phyloP scores from a whole-genome alignment of 306 rosid genomes.

The Glycine soja region DNA sequence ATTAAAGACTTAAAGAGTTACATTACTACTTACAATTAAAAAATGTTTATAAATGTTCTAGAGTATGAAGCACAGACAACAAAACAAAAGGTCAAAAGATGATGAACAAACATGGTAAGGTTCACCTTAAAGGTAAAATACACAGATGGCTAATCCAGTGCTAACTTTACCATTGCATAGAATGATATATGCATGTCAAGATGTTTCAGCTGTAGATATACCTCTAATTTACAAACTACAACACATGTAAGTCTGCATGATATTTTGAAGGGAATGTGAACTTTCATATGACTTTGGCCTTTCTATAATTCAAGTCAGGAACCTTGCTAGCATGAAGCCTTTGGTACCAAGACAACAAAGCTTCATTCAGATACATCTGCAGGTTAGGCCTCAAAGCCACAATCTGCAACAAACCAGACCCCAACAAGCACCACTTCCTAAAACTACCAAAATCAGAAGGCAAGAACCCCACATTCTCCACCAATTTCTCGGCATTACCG shows the following conservation, averaged over 20 bases:
- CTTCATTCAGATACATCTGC: conserved; percentile 95
- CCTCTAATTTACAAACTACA: background rate
- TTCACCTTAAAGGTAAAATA: conserved; percentile 15
- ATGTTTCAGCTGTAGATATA: too few species aligned
- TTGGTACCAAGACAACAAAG: conserved; percentile 89
- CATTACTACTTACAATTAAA: background rate
- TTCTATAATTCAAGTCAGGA: conserved; percentile 76
- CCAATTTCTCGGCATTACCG: conserved; percentile 61
- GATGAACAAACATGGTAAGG: conserved; percentile 15
- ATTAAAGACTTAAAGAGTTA: too few species aligned
- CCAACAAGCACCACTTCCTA: conserved; percentile 70
- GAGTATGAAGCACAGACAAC: conserved; percentile 7
- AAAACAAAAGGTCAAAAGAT: conserved; percentile 21
- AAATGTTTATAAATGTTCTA: background rate
- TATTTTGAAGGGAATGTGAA: conserved; percentile 25
- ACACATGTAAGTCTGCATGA: conserved; percentile 25
- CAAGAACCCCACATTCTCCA: conserved; percentile 66
- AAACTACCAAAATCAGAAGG: conserved; percentile 59
- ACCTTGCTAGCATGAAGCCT: conserved; percentile 85
- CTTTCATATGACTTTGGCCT: conserved; percentile 21
- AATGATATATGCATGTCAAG: too few species aligned
- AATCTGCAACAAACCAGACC: conserved; percentile 73
- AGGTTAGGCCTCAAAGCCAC: conserved; percentile 66
- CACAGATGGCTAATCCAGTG: conserved; percentile 16
- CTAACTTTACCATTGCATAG: background rate